Evolutionary conservation across 2,329 filamentous ascomycete species (phyloP), one percentile per base, ranked within the genome.

Genomic region (Pseudomassariella vexata): DNA sequence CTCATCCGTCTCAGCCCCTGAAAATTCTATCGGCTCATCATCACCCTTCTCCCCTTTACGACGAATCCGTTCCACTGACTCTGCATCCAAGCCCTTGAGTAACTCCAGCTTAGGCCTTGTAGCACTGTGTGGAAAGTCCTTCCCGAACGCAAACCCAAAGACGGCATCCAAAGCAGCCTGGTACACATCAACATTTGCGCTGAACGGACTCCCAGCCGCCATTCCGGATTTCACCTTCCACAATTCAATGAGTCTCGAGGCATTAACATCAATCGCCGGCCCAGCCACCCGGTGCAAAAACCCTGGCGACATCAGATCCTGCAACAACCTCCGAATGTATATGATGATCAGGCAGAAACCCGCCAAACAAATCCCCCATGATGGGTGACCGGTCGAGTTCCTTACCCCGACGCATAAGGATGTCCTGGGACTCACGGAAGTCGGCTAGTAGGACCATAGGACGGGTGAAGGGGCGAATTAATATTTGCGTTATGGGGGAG

Each of bases 301-400:
- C 6, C 26, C 37, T 0, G 57, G 49, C 6, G 56, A 48, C 60
- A 63, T 60, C 2, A 62, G 41, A 24, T 63, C 59, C 19, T 53
- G 47, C 3, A 59, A 31, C 2, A 63, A 48, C 26, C 49, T 42
- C 17, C 48, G 49, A 18, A 2, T 37, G 38, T 32, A 57, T 51
- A 36, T 62, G 58, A 26, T 50, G 43, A 9, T 48, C 24, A 4
- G 41, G 42, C 8, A 42, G 36, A 2, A 47, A 19, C 19, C 39
- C 40, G 4, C 24, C 20, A 17, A 54, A 42, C 1, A 40, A 2
- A n/a, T 46, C 46, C 3, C 19, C 19, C 6, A 39, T 49, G 17
- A 50, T 41, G 2, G 19, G 25, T 1, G 52, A 47, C 9, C 51
- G 41, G 16, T 60, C 53, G 28, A 61, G 58, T 9, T 60, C 57